Conservation (phyloP, 148 eudicot species). For the Spergularia bocconei region DNA sequence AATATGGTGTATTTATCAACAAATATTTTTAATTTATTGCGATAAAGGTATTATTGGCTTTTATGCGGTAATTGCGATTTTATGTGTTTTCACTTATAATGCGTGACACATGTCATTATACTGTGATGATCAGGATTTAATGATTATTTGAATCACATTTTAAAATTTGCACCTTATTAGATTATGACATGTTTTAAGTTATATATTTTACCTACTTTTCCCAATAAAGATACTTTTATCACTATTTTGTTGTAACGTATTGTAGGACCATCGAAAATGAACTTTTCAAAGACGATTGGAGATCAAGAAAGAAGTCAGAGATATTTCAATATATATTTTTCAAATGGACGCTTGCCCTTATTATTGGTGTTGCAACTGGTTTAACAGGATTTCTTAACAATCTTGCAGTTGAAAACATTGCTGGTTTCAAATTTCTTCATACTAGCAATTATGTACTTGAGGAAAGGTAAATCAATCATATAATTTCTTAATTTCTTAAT, state of each 20-base stretch:
- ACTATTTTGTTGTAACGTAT: not conserved
- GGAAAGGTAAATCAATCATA: conserved; percentile 41
- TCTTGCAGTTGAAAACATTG: conserved; percentile 64
- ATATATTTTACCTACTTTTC: too few relatives aligned
- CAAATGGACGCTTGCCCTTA: conserved; percentile 75
- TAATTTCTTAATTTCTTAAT: not conserved
- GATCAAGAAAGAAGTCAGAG: conserved; percentile 54
- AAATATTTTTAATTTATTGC: too few relatives aligned
- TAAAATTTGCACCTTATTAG: too few relatives aligned
- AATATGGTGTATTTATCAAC: too few relatives aligned
- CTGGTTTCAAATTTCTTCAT: conserved; percentile 61
- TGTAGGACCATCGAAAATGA: conserved; percentile 73
- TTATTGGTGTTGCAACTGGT: conserved; percentile 68
- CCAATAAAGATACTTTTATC: not conserved
- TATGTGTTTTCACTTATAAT: too few relatives aligned
- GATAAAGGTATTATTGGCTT: too few relatives aligned
- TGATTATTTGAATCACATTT: too few relatives aligned
- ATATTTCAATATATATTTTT: conserved; percentile 60
- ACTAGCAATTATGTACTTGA: conserved; percentile 49
- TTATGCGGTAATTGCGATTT: too few relatives aligned
- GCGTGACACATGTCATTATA: too few relatives aligned
- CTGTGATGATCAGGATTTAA: too few relatives aligned
- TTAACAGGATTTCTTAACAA: conserved; percentile 69
- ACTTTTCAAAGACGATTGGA: conserved; percentile 76
- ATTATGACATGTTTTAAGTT: too few relatives aligned